Base-by-base conservation (phyloP, 73 alveolate genomes). In the Paramecium sexaurelia region DNA sequence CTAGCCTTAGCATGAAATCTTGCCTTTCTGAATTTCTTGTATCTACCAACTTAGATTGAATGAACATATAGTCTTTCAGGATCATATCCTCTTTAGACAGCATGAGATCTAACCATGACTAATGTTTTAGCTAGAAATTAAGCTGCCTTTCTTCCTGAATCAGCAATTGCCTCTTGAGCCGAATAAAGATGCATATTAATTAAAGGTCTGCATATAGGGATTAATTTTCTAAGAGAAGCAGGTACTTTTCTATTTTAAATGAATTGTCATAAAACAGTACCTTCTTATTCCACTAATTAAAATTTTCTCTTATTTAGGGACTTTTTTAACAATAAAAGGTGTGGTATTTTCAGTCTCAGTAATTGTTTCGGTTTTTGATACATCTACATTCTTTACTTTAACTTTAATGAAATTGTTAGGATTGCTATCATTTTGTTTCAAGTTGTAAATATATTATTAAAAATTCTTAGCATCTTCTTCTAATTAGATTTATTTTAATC, bases 1-100 rank as follows among this genome's bases (percentile, higher is more conserved):
- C 43, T 71, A 71, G 86, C 86, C 39, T 71, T 71, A 15, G 86
- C 86, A 71, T 71, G 86, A 71, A 35, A 71, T 71, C 86, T 71
- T 13, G 56, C 55, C 29, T 71, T 71, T 37, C 61, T 71, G 32
- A 71, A 71, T 71, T 37, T 71, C 56, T 40, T 71, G 17, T 71
- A 37, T 37, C 56, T 29, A 13, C 86, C 86, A 35, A 37, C 56
- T 32, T 35, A 35, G 35, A 71, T 71, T 71, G 86, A 71, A 15
- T 71, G 56, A 11, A 71, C 56, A 33, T 71, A 71, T 5, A 71
- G 43, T 71, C 86, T 71, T 71, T 71, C 86, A 11, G 55, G 57
- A 36, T 71, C 86, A 29, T 33, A 36, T 5, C 86, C 86, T 71
- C 86, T 71, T 71, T 71, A n/a, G 7, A 36, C 56, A 71, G 86